Evolutionary conservation across 1,284 basidiomycete species (phyloP).

Genomic region (Baeospora myosura): DNA sequence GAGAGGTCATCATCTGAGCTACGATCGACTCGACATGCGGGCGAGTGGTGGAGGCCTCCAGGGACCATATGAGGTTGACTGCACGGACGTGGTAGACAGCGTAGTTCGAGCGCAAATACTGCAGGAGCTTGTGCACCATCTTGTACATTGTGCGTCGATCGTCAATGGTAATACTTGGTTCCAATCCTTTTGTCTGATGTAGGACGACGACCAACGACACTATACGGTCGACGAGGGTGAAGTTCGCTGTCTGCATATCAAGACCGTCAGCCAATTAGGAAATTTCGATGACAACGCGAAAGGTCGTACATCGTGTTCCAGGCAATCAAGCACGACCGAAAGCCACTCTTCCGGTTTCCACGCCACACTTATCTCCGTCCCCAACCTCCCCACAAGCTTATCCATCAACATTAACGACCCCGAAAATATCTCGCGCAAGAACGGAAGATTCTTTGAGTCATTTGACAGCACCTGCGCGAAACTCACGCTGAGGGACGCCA

Average conservation of each 20-base stretch:
- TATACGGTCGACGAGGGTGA: constrained; percentile 59
- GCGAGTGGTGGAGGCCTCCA: constrained; percentile 58
- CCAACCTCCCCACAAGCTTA: constrained; percentile 38
- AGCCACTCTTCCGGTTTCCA: constrained; percentile 61
- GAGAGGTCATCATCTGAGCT: constrained; percentile 52
- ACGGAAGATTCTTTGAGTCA: constrained; percentile 20
- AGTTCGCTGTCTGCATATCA: constrained; percentile 45
- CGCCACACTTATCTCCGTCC: constrained; percentile 29
- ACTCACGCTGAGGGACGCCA: constrained; percentile 37
- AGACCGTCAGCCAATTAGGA: constrained; percentile 11
- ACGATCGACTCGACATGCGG: constrained; percentile 73
- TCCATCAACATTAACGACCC: constrained; percentile 44
- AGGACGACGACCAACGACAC: constrained; percentile 54
- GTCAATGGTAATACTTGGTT: constrained; percentile 50
- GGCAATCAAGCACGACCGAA: constrained; percentile 35
- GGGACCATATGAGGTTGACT: constrained; percentile 80
- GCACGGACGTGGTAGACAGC: constrained; percentile 77
- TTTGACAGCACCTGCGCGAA: constrained; percentile 35
- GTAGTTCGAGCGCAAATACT: constrained; percentile 63
- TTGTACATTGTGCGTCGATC: constrained; percentile 45
- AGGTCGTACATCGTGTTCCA: constrained; percentile 46
- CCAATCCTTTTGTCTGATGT: constrained; percentile 40
- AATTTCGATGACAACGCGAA: background rate
- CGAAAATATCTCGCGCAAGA: constrained; percentile 41
- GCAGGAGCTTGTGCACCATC: constrained; percentile 65